These are phyloP conservation scores for Macadamia integrifolia DNA, from an alignment of 164 flowering plant genomes.

Conservation along the genomic window DNA sequence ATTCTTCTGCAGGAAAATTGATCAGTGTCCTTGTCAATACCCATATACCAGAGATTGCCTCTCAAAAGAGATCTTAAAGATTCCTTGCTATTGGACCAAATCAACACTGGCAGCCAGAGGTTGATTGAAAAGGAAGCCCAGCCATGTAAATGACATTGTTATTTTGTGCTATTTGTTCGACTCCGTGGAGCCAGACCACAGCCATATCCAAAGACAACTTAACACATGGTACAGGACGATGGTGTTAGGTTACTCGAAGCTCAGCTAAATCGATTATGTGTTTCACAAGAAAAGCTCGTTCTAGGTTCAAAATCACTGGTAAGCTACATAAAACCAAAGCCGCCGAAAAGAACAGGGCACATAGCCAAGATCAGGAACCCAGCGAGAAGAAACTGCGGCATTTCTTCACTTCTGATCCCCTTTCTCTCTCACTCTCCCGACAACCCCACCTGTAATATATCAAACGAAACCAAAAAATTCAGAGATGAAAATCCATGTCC, in stretches of 20 bases:
- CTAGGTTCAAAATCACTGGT: slow-evolving; percentile 49
- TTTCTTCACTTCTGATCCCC: slow-evolving; percentile 3
- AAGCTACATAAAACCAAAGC: slow-evolving; percentile 21
- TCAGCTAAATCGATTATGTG: slow-evolving; percentile 34
- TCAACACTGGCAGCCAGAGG: too few relatives aligned
- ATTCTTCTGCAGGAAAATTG: too few relatives aligned
- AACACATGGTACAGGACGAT: too few relatives aligned
- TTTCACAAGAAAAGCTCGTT: slow-evolving; percentile 53
- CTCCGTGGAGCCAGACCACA: too few relatives aligned
- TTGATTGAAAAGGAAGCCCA: too few relatives aligned
- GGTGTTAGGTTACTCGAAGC: slow-evolving; percentile 26
- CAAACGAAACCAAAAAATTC: background rate
- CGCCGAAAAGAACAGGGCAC: slow-evolving; percentile 16
- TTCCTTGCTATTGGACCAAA: too few relatives aligned
- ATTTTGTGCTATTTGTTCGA: too few relatives aligned
- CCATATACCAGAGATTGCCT: too few relatives aligned
- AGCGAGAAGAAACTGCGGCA: slow-evolving; percentile 29
- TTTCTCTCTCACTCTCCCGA: background rate
- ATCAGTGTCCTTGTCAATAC: too few relatives aligned
- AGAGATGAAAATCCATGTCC: slow-evolving; percentile 2
- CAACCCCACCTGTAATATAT: background rate
- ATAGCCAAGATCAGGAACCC: slow-evolving; percentile 17
- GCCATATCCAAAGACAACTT: too few relatives aligned
- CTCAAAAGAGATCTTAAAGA: too few relatives aligned
- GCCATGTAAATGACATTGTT: too few relatives aligned